Base-by-base conservation (phyloP, 495 filamentous ascomycete species). In the Xylaria acuta region DNA sequence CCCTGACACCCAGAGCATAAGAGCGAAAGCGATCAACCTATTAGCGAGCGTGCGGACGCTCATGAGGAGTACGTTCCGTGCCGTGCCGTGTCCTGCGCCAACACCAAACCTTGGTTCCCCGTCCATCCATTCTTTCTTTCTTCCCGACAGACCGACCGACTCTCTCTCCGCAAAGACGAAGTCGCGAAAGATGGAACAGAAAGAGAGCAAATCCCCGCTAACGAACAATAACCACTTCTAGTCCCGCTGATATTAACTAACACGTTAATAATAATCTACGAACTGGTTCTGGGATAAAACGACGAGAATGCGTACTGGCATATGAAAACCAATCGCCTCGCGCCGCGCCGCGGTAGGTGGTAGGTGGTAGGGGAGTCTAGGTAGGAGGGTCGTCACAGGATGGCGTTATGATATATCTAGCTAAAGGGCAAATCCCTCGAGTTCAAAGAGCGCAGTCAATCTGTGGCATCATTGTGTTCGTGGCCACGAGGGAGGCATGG, bases 211-310 rank as follows among this genome's bases (percentile, higher is more conserved):
- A 11, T 1, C 36, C 41, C 70, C 67, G 7, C n/a, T n/a, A 71
- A 25, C 12, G n/a, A n/a, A 14, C 25, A 41, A n/a, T 9, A 16
- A 5, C n/a, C 0, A n/a, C n/a, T 16, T 38, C 45, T 51, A 98
- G 95, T 97, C 91, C 97, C 95, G 11, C 84, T 99, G 64, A 98
- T 99, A 78, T 88, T 90, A 54, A 92, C 97, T 76, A 99, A 99
- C 79, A 93, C 92, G 1, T 78, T 97, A 62, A 90, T 98, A 72
- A 97, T 97, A 79, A 80, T 94, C 67, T 98, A 97, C 81, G 93
- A 96, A 81, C 85, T 97, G 5, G 88, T 97, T 36, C 87, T 98
- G 47, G 96, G 95, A 22, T 97, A 77, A 56, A n/a, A 30, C 25
- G 12, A 38, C 34, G 38, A 34, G 12, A 27, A 47, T 20, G 18